Evolutionary conservation across 1,139 yeast species (phyloP).

Genomic region (Yamadazyma taylorii): DNA sequence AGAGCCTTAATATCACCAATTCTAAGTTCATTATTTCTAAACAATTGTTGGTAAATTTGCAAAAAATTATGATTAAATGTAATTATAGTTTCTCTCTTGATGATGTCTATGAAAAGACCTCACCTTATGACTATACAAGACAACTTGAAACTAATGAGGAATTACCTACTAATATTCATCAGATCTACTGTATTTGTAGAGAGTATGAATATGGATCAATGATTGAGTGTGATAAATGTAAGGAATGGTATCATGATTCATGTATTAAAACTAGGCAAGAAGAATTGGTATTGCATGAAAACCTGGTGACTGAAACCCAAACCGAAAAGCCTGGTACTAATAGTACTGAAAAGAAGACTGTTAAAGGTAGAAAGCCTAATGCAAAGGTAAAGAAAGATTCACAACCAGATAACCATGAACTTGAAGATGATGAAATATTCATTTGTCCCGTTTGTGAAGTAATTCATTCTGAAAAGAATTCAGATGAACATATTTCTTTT

Average conservation of each 20-base stretch:
- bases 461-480: constrained; percentile 19
- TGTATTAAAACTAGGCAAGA: constrained; percentile 47
- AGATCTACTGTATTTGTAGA: constrained; percentile 68
- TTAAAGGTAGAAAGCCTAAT: neutral
- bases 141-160: constrained; percentile 15
- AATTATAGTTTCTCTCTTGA: constrained; percentile 36
- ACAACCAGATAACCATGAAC: constrained; percentile 25
- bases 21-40: constrained; percentile 5
- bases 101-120: constrained; percentile 33
- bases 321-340: constrained; percentile 13
- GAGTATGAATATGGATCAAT: constrained; percentile 66
- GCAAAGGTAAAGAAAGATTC: constrained; percentile 16
- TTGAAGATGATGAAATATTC: constrained; percentile 40
- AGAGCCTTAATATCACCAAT: neutral
- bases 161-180: constrained; percentile 12
- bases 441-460: constrained; percentile 67
- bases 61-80: constrained; percentile 25
- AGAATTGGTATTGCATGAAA: neutral
- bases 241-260: constrained; percentile 76
- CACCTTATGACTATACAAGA: constrained; percentile 22
- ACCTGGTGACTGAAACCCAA: constrained; percentile 17
- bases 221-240: constrained; percentile 79
- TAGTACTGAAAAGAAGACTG: neutral
- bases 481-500: constrained; percentile 18
- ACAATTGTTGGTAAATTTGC: constrained; percentile 8